Base-by-base conservation (phyloP, 2,329 filamentous ascomycete species). In the Cytospora piceicola region DNA sequence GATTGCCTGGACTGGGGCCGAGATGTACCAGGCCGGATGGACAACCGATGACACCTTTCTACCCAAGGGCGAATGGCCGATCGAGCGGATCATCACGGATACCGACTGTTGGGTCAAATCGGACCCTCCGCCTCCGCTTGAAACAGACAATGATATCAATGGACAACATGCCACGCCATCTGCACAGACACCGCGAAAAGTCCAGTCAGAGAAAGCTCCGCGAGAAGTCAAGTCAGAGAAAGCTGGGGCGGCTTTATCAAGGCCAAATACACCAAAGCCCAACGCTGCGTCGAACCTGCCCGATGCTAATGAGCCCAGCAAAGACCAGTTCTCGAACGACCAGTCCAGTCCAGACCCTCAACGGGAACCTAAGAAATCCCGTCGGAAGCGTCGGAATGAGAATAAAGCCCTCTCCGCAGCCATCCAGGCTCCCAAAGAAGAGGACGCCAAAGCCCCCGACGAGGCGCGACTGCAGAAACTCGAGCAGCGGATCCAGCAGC, bases 1-100 rank as follows among this genome's bases (percentile, higher is more conserved):
- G 95, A 94, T 98, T 75, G 94, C 90, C 1, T 98, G 95, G 94
- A 83, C 94, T 0, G 95, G 90, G 0, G 84, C 94, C 70, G 94
- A 98, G 78, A 97, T 99, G 94, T 97, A 86, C 73, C 85, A 91
- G 76, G 87, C 85, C 0, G 94, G 94, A 0, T 94, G 87, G 82
- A 78, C 81, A 66, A 89, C 87, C 11, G 83, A 85, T 24, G 73
- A 94, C 64, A 82, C 80, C 29, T 83, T 89, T 64, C 75, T 83
- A 56, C 83, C 89, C 2, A 74, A 90, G 55, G 82, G 84, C 56
- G 91, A 88, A 74, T 97, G 93, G 93, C 82, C 88, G 2, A 83
- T 96, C 75, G 92, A 94, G 53, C 29, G 63, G 27, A 66, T 68
- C 52, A 87, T 95, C 49, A 71, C 93, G 58, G 90, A 88, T 7